Conservation (phyloP, 129 eudicot genomes). For the Chrysanthemum makinoi region DNA sequence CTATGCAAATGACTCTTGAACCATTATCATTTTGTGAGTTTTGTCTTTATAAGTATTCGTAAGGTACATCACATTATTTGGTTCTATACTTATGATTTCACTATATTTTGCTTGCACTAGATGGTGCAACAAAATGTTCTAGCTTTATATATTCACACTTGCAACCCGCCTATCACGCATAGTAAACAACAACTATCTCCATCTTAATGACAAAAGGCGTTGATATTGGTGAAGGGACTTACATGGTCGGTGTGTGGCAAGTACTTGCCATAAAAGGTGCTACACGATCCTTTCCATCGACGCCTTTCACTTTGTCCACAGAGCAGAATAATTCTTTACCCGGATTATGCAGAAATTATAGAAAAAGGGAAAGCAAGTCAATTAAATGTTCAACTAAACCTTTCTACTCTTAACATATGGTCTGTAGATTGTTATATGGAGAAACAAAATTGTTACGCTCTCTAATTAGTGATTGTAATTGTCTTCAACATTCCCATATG, state of each 20-base stretch:
- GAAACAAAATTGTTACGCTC: background rate
- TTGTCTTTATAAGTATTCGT: too few species aligned
- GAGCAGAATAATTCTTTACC: conserved; percentile 95
- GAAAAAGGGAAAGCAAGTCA: conserved; percentile 1
- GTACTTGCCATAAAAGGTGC: conserved; percentile 93
- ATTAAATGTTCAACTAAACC: background rate
- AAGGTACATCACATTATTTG: too few species aligned
- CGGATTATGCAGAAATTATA: conserved; percentile 58
- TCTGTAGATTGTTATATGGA: background rate
- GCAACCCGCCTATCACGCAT: background rate
- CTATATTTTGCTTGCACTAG: too few species aligned
- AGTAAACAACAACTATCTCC: background rate
- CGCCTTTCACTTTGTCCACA: conserved; percentile 89
- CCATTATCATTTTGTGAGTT: too few species aligned
- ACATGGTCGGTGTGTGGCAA: conserved; percentile 89
- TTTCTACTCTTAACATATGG: background rate
- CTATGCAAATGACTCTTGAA: too few species aligned
- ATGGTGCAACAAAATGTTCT: too few species aligned
- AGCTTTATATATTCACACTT: too few species aligned
- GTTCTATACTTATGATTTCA: too few species aligned
- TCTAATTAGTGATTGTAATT: too few species aligned
- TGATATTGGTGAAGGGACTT: conserved; percentile 24
- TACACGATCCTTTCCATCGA: conserved; percentile 92
- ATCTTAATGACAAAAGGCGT: background rate
- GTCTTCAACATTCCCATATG: too few species aligned